phyloP scores from a whole-genome alignment of 805 yeast species.

The Ogataea salicorniae region DNA sequence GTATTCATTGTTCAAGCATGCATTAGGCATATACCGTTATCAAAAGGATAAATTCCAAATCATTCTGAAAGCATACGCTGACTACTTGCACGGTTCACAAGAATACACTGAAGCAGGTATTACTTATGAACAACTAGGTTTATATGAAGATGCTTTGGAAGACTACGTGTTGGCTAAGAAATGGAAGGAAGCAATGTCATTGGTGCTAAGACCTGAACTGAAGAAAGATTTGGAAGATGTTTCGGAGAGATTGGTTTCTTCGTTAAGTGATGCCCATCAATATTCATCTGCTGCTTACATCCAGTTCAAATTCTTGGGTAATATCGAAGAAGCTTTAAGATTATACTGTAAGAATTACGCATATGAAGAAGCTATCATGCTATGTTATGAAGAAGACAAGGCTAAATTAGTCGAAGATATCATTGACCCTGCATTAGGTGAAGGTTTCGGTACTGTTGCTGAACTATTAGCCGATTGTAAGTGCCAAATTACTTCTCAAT shows the following conservation, averaged over 20 bases:
- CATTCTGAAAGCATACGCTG: constrained; percentile 61
- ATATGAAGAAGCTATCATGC: constrained; percentile 71
- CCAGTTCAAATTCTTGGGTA: constrained; percentile 53
- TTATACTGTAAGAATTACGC: constrained; percentile 69
- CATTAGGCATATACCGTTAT: constrained; percentile 57
- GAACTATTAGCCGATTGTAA: constrained; percentile 93
- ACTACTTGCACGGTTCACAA: constrained; percentile 48
- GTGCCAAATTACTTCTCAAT: constrained; percentile 78
- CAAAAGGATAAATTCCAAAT: constrained; percentile 47
- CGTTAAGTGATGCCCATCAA: constrained; percentile 61
- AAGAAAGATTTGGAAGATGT: constrained; percentile 37
- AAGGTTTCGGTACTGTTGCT: constrained; percentile 82
- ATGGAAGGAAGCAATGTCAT: constrained; percentile 81
- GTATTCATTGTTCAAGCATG: constrained; percentile 67
- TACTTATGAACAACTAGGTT: constrained; percentile 63
- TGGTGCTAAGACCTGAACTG: constrained; percentile 41
- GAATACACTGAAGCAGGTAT: constrained; percentile 72
- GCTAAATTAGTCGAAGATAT: constrained; percentile 47
- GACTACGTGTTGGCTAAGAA: constrained; percentile 63
- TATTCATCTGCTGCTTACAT: constrained; percentile 80
- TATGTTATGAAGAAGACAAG: constrained; percentile 43
- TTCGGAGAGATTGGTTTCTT: constrained; percentile 55
- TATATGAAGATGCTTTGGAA: constrained; percentile 57
- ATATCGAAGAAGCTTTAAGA: constrained; percentile 57
- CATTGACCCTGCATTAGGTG: constrained; percentile 72